Base-by-base conservation (phyloP, 768 basidiomycete species). In the Mycena galopus region DNA sequence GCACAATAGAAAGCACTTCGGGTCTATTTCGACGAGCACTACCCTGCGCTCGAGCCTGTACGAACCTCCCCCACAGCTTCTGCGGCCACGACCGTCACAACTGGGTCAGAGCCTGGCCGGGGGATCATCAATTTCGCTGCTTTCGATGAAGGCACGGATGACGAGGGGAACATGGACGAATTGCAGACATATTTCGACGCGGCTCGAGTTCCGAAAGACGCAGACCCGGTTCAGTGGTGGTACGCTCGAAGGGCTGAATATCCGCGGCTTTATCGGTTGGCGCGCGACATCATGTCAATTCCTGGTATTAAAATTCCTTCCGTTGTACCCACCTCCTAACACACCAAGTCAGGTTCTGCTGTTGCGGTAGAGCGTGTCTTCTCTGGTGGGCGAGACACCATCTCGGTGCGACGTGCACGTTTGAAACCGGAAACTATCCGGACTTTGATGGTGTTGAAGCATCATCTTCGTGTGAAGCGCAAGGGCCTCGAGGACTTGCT, bases 401-500 rank as follows among this genome's bases (percentile, higher is more conserved):
- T 56, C 29, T 56, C 55, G 0, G 19, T 56, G 2, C 55, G 55
- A 16, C 55, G 55, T 3, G 55, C 17, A 4, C 29, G 29, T 17
- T 32, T 56, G 55, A 56, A 56, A 30, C 55, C 55, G 8, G 55
- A 56, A 19, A 56, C 55, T 10, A 56, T 56, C 27, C 17, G 55
- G 55, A 56, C 55, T 56, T 56, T 56, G 55, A 56, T 56, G 55
- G 9, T 56, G 30, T 11, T 56, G 16, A 56, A 56, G 30, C 55
- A 56, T 32, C 55, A 56, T 19, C 55, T 56, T 32, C 30, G 30
- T 32, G 21, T 56, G 30, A 56, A 56, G 30, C 55, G 30, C 30
- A 56, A 56, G 30, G 4, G 17, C 9, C 29, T 56, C 8, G 50
- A 51, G 27, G 50, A 51, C 11, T 25, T 51, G 3, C 23, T 51